A percentile compares a stretch with the other conserved stretches of the same genome.
These are phyloP conservation scores for Gymnopilus dilepis DNA, from an alignment of 768 basidiomycete species.

Conservation along the genomic window DNA sequence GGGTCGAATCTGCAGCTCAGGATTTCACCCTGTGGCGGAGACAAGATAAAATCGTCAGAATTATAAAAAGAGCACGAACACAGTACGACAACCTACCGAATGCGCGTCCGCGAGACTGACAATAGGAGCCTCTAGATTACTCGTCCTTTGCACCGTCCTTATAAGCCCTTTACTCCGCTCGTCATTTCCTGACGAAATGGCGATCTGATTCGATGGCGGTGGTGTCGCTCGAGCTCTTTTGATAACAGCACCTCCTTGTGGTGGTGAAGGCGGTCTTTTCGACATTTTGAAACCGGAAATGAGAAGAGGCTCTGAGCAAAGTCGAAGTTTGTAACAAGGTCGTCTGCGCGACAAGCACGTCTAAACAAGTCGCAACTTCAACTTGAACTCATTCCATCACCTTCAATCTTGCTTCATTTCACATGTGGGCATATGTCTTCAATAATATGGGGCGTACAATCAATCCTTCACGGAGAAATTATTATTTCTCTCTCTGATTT, in stretches of 20 bases:
- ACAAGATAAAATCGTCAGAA: not conserved
- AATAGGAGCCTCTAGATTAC: slow-evolving; percentile 91
- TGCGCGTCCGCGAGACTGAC: slow-evolving; percentile 89
- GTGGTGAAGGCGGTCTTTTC: slow-evolving; percentile 69
- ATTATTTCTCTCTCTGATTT: too few relatives aligned
- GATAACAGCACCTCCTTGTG: slow-evolving; percentile 57
- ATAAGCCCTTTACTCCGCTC: slow-evolving; percentile 80
- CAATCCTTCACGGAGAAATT: too few relatives aligned
- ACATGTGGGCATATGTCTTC: too few relatives aligned
- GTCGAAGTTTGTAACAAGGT: not conserved
- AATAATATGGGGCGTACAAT: too few relatives aligned
- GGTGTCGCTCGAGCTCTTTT: slow-evolving; percentile 64
- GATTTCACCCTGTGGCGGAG: slow-evolving; percentile 60
- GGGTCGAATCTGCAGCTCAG: slow-evolving; percentile 93
- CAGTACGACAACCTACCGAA: slow-evolving; percentile 58
- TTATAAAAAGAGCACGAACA: not conserved
- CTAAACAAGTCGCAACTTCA: too few relatives aligned
- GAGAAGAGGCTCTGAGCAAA: not conserved
- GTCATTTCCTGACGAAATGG: slow-evolving; percentile 76
- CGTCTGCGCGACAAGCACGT: too few relatives aligned
- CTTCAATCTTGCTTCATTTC: too few relatives aligned
- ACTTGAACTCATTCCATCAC: too few relatives aligned
- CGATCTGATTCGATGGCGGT: slow-evolving; percentile 66
- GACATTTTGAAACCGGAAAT: slow-evolving; percentile 58
- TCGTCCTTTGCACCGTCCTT: slow-evolving; percentile 89